phyloP scores from a whole-genome alignment of 2,329 filamentous ascomycete species.

The Arthrobotrys pseudoclavata region DNA sequence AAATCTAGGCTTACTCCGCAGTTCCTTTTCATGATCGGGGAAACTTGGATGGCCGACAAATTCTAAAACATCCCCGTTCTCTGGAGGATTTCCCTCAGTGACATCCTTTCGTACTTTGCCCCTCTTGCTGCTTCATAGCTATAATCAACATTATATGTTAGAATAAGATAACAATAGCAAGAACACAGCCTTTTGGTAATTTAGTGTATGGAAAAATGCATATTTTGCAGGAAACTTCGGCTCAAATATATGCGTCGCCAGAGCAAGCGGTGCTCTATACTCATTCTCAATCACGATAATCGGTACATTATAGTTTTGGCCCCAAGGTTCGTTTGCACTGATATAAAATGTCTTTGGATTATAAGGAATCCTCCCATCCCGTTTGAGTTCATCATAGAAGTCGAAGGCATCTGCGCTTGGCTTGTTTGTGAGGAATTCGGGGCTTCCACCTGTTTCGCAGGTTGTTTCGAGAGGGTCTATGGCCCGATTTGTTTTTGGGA shows the following conservation, averaged over 20 bases:
- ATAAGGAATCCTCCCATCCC: background rate
- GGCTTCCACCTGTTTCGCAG: conserved; percentile 23
- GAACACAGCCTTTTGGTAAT: no score
- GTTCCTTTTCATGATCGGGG: background rate
- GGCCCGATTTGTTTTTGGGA: conserved; percentile 23
- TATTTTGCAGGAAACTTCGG: conserved; percentile 21
- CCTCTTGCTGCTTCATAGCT: conserved; percentile 10
- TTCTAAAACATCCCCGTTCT: conserved; percentile 14
- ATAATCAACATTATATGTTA: background rate
- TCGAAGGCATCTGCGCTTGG: background rate
- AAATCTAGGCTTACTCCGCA: background rate
- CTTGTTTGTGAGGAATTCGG: conserved; percentile 19
- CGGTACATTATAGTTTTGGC: conserved; percentile 5
- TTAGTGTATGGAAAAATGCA: background rate
- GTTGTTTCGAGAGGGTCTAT: conserved; percentile 26
- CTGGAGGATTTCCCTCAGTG: background rate
- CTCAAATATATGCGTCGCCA: conserved; percentile 1
- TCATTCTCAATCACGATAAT: conserved; percentile 18
- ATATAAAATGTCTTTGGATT: conserved; percentile 39
- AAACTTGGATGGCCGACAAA: conserved; percentile 22
- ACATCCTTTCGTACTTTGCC: conserved; percentile 6
- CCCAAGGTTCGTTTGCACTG: conserved; percentile 9
- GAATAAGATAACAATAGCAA: background rate
- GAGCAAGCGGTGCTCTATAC: background rate
- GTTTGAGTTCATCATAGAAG: conserved; percentile 33